Base-by-base conservation (phyloP, 352 stramenopile genomes). In the Pythium inflatum region DNA sequence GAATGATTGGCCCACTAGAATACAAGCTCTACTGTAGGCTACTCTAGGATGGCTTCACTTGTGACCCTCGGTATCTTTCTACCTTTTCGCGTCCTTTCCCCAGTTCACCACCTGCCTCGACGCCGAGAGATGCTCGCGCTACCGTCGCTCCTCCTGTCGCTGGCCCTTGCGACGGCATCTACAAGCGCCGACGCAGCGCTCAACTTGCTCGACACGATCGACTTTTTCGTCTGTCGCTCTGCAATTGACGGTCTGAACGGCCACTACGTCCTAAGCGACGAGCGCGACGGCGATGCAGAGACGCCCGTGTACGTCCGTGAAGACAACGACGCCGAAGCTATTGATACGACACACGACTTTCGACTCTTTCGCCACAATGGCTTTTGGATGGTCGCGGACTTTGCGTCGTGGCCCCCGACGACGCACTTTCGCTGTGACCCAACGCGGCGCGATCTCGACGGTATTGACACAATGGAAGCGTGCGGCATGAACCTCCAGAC, bases 371-470 rank as follows among this genome's bases (percentile, higher is more conserved):
- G 83, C 33, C 77, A 88, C 73, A 76, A 84, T 20, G 82, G 81
- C 31, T 90, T 90, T 61, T 92, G 82, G 83, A 79, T 89, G 76
- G 76, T 92, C 40, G 80, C 79, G 0, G 79, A 91, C 64, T 66
- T 90, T 5, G 78, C 75, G 18, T 43, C 62, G 13, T 89, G 83
- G 83, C 81, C 83, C 9, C 83, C 81, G 0, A 71, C 68, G 61
- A 88, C 83, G 24, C 69, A 82, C 41, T 91, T 88, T 65, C 81
- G 81, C 25, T 91, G 83, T 53, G 81, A 91, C 27, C 83, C 83
- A 27, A 86, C 75, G 46, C 79, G 82, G 64, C 66, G 38, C 3
- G 57, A 84, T 22, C 27, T 61, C n/a, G 33, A 46, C 11, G 53
- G 34, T 24, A 14, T 61, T 4, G 14, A 61, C n/a, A 48, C 79